Percentiles rank a stretch among this genome's conserved stretches.
phyloP scores from a whole-genome alignment of 768 basidiomycete species.

The Boletus tylopilopsis region DNA sequence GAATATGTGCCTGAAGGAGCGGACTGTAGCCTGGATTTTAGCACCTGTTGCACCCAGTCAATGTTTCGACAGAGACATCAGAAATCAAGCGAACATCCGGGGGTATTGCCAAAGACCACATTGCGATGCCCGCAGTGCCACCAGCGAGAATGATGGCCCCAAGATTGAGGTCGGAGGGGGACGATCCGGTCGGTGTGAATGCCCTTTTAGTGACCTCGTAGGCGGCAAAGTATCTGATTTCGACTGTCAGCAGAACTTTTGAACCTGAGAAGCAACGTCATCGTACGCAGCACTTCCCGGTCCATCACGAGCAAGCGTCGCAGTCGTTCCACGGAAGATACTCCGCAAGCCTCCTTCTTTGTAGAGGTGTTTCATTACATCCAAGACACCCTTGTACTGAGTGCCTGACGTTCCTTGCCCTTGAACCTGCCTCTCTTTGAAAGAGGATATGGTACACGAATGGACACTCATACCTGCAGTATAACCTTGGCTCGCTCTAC shows the following conservation, averaged over 20 bases:
- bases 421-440: constrained; percentile 59
- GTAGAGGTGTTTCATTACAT: constrained; percentile 89
- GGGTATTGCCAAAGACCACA: constrained; percentile 98
- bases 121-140: constrained; percentile 91
- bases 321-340: constrained; percentile 88
- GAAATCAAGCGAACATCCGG: constrained; percentile 68
- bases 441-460: neutral
- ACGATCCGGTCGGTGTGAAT: constrained; percentile 75
- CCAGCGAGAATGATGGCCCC: constrained; percentile 88
- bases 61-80: neutral
- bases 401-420: constrained; percentile 73
- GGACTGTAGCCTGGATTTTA: constrained; percentile 94
- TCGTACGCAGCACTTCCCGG: constrained; percentile 95
- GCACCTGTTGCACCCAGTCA: constrained; percentile 52
- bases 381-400: constrained; percentile 86
- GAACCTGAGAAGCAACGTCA: neutral
- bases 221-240: constrained; percentile 85
- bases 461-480: constrained; percentile 59
- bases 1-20: constrained; percentile 98
- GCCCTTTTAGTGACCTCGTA: constrained; percentile 92
- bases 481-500: constrained; percentile 97
- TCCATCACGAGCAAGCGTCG: constrained; percentile 93
- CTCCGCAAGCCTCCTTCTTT: constrained; percentile 88
- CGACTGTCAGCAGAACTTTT: neutral
- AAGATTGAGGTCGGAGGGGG: constrained; percentile 78